These are phyloP conservation scores for Elongisporangium anandrum DNA, from an alignment of 352 stramenopile genomes.

Conservation along the genomic window DNA sequence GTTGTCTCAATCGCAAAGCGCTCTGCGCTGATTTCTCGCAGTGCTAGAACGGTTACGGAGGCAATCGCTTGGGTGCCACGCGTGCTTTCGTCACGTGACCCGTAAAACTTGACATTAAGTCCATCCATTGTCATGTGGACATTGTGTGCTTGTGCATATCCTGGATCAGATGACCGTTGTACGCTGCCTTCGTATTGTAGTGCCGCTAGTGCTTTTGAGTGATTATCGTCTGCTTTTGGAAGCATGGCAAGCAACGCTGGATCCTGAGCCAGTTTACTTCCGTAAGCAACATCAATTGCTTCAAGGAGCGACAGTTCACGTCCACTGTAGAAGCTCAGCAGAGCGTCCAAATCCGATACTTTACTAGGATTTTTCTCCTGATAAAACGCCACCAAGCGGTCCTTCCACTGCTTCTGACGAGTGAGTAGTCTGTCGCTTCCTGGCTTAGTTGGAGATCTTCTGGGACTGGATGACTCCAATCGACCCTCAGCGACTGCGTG, in stretches of 20 bases:
- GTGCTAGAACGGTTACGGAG: slow-evolving; percentile 26
- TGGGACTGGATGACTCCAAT: slow-evolving; percentile 6
- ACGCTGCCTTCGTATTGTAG: slow-evolving; percentile 39
- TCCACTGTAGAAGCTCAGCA: slow-evolving; percentile 38
- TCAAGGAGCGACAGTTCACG: slow-evolving; percentile 43
- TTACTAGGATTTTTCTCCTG: slow-evolving; percentile 50
- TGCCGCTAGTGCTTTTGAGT: slow-evolving; percentile 22
- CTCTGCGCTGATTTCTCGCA: slow-evolving; percentile 14
- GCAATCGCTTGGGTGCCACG: slow-evolving; percentile 15
- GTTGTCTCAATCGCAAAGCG: slow-evolving; percentile 53
- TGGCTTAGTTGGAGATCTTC: slow-evolving; percentile 1
- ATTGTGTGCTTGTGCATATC: slow-evolving; percentile 29
- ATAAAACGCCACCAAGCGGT: slow-evolving; percentile 47
- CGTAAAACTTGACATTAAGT: slow-evolving; percentile 45
- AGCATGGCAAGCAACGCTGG: slow-evolving; percentile 25
- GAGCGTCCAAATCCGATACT: slow-evolving; percentile 38
- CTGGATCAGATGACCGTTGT: slow-evolving; percentile 20
- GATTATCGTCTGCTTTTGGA: slow-evolving; percentile 17
- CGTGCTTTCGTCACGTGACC: slow-evolving; percentile 57
- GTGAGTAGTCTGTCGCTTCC: slow-evolving; percentile 7
- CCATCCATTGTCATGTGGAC: slow-evolving; percentile 47
- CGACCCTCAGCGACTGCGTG: slow-evolving; percentile 36
- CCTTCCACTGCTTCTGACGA: slow-evolving; percentile 18
- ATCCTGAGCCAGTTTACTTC: slow-evolving; percentile 22
- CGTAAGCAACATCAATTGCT: slow-evolving; percentile 43